Evolutionary conservation across 2,329 filamentous ascomycete genomes (phyloP), one percentile per base, ranked within the genome.

Genomic region (Magnaporthiopsis incrustans): DNA sequence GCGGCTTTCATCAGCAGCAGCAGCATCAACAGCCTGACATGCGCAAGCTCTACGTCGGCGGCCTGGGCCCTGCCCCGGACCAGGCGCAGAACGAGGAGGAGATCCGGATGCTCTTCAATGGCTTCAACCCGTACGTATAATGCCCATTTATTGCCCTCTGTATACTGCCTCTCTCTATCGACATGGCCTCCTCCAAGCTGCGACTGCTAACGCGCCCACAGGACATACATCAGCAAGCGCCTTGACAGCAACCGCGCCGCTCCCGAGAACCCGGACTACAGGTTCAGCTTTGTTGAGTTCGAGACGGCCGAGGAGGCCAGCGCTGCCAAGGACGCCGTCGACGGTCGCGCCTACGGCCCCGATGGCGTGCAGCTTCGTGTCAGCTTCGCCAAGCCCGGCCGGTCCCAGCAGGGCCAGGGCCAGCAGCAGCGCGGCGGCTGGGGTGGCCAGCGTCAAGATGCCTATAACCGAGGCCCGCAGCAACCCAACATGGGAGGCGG

Each of bases 281-380:
- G 88, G 73, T 89, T 85, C 73, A 84, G 85, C 68, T 89, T 89
- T 65, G 83, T 89, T n/a, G 85, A 89, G 69, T 81, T 89, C 64
- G 77, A 76, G 60, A 83, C 78, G 7, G 71, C 75, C 0, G 80
- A 85, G 63, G 82, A 88, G 66, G 84, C 84, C 0, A 73, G 79
- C 44, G 73, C 73, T 12, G 86, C 85, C 27, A 77, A 84, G 65
- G 70, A 77, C 10, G 74, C 74, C 1, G 66, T 85, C 15, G 69
- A 78, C 63, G 76, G 76, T 1, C 69, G 35, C 5, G 1, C 32
- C 2, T 63, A 58, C 61, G 61, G 61, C 22, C 53, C 60, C 25
- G 60, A 61, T 22, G 56, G 56, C 33, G 57, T n/a, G n/a, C 32
- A 58, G 14, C 53, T 63, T 8, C 53, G 56, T 11, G 61, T 63